These are phyloP conservation scores for Eucalyptus pauciflora DNA, from an alignment of 345 rosid species.

Conservation along the genomic window DNA sequence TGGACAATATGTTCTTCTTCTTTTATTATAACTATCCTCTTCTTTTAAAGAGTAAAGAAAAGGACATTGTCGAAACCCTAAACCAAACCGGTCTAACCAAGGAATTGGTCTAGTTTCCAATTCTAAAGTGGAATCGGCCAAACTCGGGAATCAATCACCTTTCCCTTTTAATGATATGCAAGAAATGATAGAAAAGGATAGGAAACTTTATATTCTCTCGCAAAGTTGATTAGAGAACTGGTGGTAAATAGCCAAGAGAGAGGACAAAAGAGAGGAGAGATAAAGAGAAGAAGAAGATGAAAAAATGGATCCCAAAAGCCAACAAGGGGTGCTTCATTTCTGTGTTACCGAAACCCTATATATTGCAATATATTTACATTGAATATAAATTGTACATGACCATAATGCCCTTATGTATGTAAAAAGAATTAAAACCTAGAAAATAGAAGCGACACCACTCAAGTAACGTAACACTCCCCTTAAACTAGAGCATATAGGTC, in stretches of 20 bases:
- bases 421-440: neutral
- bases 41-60: neutral
- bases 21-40: too few species aligned
- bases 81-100: accelerated
- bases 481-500: neutral
- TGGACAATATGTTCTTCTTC: too few species aligned
- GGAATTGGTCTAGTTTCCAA: neutral
- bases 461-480: too few species aligned
- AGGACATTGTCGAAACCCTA: neutral
- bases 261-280: too few species aligned
- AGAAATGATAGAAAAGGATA: neutral
- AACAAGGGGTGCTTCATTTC: neutral
- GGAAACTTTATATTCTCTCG: neutral
- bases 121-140: neutral
- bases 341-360: accelerated
- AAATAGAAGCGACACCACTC: neutral
- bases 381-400: neutral
- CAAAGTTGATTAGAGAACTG: neutral
- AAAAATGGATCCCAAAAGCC: neutral
- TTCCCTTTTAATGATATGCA: neutral
- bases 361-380: too few species aligned
- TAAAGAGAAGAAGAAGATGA: neutral
- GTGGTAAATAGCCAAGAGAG: neutral
- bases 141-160: neutral
- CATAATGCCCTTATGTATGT: neutral